These are phyloP conservation scores for Botrytis fragariae DNA, from an alignment of 2,329 filamentous ascomycete species.

Conservation along the genomic window DNA sequence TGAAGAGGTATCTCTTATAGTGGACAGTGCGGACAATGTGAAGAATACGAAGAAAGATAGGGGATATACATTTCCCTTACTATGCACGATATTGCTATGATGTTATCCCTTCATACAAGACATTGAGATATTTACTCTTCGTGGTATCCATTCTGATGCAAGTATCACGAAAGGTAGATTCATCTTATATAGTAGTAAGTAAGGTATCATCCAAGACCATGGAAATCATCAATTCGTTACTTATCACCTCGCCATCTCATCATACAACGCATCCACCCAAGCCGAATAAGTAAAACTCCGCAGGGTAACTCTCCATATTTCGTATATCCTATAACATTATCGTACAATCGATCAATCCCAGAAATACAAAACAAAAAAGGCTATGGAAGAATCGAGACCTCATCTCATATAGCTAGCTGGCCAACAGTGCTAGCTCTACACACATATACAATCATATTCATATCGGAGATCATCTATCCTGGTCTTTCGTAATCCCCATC, in stretches of 20 bases:
- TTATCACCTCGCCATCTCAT: not conserved
- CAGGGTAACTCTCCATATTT: not conserved
- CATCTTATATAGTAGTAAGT: not conserved
- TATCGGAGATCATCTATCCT: not conserved
- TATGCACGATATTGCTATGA: no score
- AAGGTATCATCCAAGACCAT: not conserved
- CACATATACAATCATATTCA: not conserved
- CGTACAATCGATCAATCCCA: not conserved
- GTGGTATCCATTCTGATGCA: no score
- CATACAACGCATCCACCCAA: not conserved
- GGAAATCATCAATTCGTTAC: not conserved
- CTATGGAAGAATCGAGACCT: not conserved
- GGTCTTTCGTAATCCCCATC: no score
- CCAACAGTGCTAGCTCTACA: not conserved
- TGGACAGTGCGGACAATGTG: no score
- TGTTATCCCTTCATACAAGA: no score
- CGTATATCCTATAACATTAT: not conserved
- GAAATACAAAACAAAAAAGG: not conserved
- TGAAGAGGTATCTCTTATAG: not conserved
- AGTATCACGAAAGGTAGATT: no score
- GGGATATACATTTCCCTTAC: no score
- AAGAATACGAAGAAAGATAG: no score
- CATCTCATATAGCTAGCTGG: not conserved
- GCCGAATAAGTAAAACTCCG: no score
- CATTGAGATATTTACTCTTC: no score